phyloP scores from a whole-genome alignment of 768 basidiomycete genomes.

The Phlebiopsis gigantea region DNA sequence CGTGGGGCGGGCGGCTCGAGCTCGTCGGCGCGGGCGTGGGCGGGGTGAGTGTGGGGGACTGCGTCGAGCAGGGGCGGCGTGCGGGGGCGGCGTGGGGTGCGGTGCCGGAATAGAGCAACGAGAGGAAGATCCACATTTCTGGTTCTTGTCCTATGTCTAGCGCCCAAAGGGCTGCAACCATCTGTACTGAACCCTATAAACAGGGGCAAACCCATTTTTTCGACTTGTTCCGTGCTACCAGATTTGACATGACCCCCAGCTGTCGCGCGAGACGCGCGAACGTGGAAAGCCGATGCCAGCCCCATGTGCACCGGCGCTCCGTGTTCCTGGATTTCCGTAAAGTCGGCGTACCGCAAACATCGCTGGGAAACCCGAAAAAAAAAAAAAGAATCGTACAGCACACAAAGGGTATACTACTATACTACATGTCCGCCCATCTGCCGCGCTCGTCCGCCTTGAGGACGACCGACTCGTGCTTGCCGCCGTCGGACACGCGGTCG shows the following conservation, averaged over 20 bases:
- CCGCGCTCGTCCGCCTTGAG: neutral
- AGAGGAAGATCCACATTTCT: too few relatives aligned
- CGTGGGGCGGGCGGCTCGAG: slow-evolving; percentile 41
- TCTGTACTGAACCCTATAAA: too few relatives aligned
- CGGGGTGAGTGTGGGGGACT: slow-evolving; percentile 85
- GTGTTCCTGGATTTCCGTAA: neutral
- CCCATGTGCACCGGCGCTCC: neutral
- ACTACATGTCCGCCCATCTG: neutral
- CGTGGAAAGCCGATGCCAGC: neutral
- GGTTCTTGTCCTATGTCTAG: too few relatives aligned
- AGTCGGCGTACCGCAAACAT: too few relatives aligned
- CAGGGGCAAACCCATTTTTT: too few relatives aligned
- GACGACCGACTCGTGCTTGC: slow-evolving; percentile 7
- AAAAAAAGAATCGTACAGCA: neutral
- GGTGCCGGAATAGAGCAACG: too few relatives aligned
- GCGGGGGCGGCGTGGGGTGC: slow-evolving; percentile 25
- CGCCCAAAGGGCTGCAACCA: too few relatives aligned
- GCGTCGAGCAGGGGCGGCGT: slow-evolving; percentile 66
- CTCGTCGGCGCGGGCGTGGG: slow-evolving; percentile 82
- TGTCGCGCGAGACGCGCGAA: too few relatives aligned
- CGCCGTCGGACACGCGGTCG: neutral
- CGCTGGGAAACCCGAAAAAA: too few relatives aligned
- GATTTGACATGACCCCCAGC: too few relatives aligned
- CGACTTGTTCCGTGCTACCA: too few relatives aligned
- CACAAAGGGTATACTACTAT: neutral